Evolutionary conservation across 169 alveolate genomes (phyloP).

Genomic region (Pseudocohnilembus persalinus): DNA sequence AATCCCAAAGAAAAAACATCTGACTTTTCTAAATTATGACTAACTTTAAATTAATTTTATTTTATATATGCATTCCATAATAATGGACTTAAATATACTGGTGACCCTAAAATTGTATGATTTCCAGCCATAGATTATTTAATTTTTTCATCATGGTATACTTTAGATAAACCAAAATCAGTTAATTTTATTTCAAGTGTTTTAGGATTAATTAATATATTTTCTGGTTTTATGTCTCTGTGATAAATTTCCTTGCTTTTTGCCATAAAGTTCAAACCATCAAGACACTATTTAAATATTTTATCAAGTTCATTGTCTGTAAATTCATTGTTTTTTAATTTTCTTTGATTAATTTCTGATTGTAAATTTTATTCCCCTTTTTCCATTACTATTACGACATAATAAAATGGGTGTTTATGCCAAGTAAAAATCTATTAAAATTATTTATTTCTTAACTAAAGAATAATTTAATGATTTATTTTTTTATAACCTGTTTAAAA

Average conservation of each 20-base stretch:
- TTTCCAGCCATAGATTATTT: slow-evolving; percentile 1
- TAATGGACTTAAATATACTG: slow-evolving; percentile 34
- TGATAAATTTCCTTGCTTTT: background rate
- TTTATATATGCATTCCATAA: slow-evolving; percentile 38
- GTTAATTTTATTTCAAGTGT: slow-evolving; percentile 15
- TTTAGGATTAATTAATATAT: slow-evolving; percentile 9
- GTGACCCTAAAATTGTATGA: slow-evolving; percentile 38
- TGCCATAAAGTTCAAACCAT: slow-evolving; percentile 2
- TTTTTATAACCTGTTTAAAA: background rate
- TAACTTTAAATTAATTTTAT: slow-evolving; percentile 8
- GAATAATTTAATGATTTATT: too few species aligned
- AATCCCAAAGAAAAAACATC: slow-evolving; percentile 44
- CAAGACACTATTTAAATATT: background rate
- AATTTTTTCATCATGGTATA: slow-evolving; percentile 25
- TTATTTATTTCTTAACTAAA: too few species aligned
- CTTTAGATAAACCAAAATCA: slow-evolving; percentile 39
- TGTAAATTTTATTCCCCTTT: slow-evolving; percentile 5
- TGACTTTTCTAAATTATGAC: slow-evolving; percentile 39
- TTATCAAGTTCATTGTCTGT: slow-evolving; percentile 5
- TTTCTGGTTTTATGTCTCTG: slow-evolving; percentile 51
- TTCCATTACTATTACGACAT: slow-evolving; percentile 2
- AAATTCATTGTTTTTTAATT: background rate
- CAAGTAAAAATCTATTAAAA: background rate
- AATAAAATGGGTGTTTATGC: background rate
- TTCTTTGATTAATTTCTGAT: background rate